Conservation (phyloP, 768 basidiomycete genomes). For the Thelephora aurantiotincta region DNA sequence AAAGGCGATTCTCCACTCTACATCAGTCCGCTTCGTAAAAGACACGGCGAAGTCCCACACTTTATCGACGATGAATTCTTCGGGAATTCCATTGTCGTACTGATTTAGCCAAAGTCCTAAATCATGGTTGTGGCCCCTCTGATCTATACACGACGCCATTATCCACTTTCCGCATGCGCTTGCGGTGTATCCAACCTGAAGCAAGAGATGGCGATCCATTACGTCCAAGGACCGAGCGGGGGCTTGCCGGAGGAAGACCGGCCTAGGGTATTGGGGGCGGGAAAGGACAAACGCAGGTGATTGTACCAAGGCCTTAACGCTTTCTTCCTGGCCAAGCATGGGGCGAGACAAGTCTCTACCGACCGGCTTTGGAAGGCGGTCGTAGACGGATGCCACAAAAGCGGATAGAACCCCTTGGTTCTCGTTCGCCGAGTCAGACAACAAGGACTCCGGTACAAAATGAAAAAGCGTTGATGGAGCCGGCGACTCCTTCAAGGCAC, state of each 20-base stretch:
- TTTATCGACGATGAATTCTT: conserved; percentile 36
- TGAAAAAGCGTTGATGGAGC: conserved; percentile 48
- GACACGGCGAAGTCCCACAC: conserved; percentile 60
- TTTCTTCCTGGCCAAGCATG: conserved; percentile 26
- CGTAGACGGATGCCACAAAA: conserved; percentile 55
- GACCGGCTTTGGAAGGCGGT: conserved; percentile 48
- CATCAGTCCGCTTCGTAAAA: conserved; percentile 47
- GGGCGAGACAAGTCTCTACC: conserved; percentile 45
- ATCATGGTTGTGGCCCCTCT: conserved; percentile 65
- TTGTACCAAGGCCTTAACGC: conserved; percentile 37
- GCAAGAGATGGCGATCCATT: conserved; percentile 40
- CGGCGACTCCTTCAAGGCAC: conserved; percentile 31
- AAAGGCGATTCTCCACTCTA: conserved; percentile 74
- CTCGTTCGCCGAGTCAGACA: conserved; percentile 33
- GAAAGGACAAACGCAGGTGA: conserved; percentile 55
- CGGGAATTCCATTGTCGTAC: conserved; percentile 25
- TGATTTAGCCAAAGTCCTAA: conserved; percentile 53
- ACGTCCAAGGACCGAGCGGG: conserved; percentile 32
- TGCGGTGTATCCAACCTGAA: conserved; percentile 66
- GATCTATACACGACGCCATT: conserved; percentile 58
- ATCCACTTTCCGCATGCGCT: conserved; percentile 67
- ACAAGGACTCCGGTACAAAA: conserved; percentile 53
- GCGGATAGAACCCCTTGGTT: conserved; percentile 28
- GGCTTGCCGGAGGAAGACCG: conserved; percentile 25
- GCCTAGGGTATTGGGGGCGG: conserved; percentile 12